Evolutionary conservation across 306 rosid species (phyloP).

Genomic region (Prunus mongolica): DNA sequence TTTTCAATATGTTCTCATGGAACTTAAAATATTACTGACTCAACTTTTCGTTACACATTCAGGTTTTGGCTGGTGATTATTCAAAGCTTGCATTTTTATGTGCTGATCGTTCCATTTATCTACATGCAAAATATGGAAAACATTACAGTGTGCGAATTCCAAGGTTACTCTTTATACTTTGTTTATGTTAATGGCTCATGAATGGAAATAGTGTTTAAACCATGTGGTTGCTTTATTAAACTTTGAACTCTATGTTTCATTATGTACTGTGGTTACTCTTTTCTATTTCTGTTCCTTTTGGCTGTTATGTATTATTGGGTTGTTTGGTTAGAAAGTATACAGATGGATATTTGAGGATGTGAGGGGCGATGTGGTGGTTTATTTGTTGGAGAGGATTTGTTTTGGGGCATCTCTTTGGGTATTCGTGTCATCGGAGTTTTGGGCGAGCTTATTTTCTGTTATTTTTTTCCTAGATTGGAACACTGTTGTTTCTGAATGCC

Average conservation of each 20-base stretch:
- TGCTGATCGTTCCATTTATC: slow-evolving; percentile 73
- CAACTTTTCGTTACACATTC: slow-evolving; percentile 19
- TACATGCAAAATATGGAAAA: slow-evolving; percentile 94
- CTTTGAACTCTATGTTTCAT: neutral
- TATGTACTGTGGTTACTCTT: neutral
- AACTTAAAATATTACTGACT: slow-evolving; percentile 8
- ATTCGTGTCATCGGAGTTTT: neutral
- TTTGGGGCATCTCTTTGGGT: neutral
- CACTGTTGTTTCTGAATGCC: neutral
- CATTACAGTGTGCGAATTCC: slow-evolving; percentile 87
- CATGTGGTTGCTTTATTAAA: neutral
- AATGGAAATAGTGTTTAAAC: neutral
- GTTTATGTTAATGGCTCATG: neutral
- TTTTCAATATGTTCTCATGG: neutral
- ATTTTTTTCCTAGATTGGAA: neutral
- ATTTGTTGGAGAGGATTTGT: neutral
- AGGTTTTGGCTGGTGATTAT: slow-evolving; percentile 82
- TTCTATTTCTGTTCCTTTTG: neutral
- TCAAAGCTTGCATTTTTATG: slow-evolving; percentile 92
- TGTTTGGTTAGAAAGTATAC: neutral
- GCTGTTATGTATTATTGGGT: neutral
- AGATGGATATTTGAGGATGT: neutral
- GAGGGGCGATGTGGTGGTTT: neutral
- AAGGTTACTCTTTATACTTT: slow-evolving; percentile 44
- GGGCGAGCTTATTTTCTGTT: neutral